Conservation (phyloP, 2,329 filamentous ascomycete genomes). For the Lecanoromycetidae sp. region DNA sequence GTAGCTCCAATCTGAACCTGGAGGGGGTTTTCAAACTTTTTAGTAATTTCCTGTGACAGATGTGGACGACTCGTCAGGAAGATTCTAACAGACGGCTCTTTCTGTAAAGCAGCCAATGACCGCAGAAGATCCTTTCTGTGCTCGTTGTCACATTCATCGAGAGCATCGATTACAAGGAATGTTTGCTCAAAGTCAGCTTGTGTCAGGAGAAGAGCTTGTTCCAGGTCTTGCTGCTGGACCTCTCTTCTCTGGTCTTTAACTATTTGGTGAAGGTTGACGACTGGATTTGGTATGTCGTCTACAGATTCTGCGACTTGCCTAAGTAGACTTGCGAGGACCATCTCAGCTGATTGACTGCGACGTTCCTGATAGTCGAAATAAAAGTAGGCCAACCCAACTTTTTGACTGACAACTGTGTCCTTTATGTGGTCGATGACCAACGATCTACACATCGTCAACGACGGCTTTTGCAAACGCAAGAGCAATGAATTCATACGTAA, state of each 20-base stretch:
- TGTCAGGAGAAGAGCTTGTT: constrained; percentile 17
- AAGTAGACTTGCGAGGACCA: constrained; percentile 21
- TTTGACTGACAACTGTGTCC: constrained; percentile 9
- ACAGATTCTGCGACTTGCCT: constrained; percentile 20
- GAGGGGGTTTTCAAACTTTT: neutral
- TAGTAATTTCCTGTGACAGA: constrained; percentile 9
- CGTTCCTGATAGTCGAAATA: constrained; percentile 26
- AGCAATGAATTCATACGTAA: constrained; percentile 15
- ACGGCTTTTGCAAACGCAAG: neutral
- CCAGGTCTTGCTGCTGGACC: constrained; percentile 17
- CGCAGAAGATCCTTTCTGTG: constrained; percentile 18
- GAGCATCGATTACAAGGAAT: constrained; percentile 22
- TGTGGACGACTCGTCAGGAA: constrained; percentile 20
- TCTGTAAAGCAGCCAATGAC: constrained; percentile 17
- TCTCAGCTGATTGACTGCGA: constrained; percentile 18
- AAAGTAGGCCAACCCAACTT: constrained; percentile 20
- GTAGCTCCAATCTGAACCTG: constrained; percentile 10
- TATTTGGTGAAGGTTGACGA: constrained; percentile 21
- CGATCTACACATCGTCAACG: constrained; percentile 12
- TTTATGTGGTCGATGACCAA: constrained; percentile 20
- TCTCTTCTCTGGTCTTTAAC: constrained; percentile 16
- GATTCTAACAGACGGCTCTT: constrained; percentile 7
- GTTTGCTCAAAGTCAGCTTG: constrained; percentile 14
- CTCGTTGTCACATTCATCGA: constrained; percentile 22
- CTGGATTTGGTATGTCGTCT: constrained; percentile 19